A percentile compares a stretch with the other conserved stretches of the same genome.
Conservation (phyloP, 768 basidiomycete species). For the Leccinellum luteum region DNA sequence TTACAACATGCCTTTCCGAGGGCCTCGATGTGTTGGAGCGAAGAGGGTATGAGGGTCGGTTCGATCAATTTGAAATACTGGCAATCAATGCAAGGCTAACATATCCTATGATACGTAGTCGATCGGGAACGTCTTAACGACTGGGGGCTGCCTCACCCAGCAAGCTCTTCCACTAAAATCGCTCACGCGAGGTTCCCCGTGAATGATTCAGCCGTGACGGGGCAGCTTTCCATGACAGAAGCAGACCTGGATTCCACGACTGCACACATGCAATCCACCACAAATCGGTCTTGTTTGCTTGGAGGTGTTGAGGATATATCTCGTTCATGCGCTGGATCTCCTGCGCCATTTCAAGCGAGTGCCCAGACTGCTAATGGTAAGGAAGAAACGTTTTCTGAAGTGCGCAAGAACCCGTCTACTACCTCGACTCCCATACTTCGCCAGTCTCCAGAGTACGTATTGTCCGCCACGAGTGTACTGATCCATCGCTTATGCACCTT, state of each 20-base stretch:
- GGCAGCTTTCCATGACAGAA: background rate
- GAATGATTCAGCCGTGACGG: background rate
- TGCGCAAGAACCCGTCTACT: background rate
- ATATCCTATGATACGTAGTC: slow-evolving; percentile 48
- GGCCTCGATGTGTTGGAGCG: slow-evolving; percentile 76
- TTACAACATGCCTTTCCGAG: slow-evolving; percentile 89
- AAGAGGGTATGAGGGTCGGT: slow-evolving; percentile 75
- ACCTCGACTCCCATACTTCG: background rate
- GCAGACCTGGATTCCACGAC: background rate
- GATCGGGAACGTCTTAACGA: slow-evolving; percentile 44
- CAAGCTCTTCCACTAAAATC: background rate
- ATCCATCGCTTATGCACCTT: background rate
- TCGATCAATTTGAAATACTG: background rate
- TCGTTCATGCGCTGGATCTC: too few species aligned
- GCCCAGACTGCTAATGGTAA: too few species aligned
- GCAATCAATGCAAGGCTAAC: slow-evolving; percentile 7
- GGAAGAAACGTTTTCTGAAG: background rate
- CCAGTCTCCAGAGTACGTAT: background rate
- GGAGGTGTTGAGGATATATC: too few species aligned
- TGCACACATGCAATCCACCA: background rate
- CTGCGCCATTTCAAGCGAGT: too few species aligned
- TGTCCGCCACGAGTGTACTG: background rate
- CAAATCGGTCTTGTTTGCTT: background rate
- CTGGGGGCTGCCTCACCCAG: slow-evolving; percentile 47
- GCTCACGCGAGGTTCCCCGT: background rate